Evolutionary conservation across 208 protist genomes (phyloP).

Genomic region (Trypanosoma lewisi): DNA sequence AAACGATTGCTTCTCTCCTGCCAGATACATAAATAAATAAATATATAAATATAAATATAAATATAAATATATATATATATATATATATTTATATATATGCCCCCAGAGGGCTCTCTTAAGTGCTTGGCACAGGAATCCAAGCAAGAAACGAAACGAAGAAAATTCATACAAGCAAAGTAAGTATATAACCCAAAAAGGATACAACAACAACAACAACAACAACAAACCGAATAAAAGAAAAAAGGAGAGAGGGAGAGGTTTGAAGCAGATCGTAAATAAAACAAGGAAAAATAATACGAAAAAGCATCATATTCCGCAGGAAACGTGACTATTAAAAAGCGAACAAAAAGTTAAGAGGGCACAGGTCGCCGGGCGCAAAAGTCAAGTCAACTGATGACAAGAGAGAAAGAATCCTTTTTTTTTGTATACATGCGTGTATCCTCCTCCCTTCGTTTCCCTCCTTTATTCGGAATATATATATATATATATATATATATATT

Average conservation of each 20-base stretch:
- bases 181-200: neutral
- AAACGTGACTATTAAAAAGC: too few species aligned
- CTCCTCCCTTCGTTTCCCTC: neutral
- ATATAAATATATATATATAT: conserved; percentile 11
- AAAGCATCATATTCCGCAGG: neutral
- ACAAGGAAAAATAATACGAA: too few species aligned
- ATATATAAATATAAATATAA: conserved; percentile 11
- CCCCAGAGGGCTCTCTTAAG: too few species aligned
- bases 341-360: too few species aligned
- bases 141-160: neutral
- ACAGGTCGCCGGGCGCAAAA: too few species aligned
- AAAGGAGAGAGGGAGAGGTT: too few species aligned
- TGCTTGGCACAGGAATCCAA: neutral
- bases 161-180: too few species aligned
- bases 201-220: conserved; percentile 1
- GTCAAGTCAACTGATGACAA: too few species aligned
- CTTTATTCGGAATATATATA: conserved; percentile 1
- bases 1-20: too few species aligned
- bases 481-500: too few species aligned
- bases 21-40: conserved; percentile 2
- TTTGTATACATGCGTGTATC: neutral
- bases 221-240: neutral
- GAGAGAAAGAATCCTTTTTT: too few species aligned
- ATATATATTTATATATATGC: too few species aligned
- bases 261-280: neutral